Base-by-base conservation (phyloP, 805 yeast species). In the Maudiozyma serrabonitensis region DNA sequence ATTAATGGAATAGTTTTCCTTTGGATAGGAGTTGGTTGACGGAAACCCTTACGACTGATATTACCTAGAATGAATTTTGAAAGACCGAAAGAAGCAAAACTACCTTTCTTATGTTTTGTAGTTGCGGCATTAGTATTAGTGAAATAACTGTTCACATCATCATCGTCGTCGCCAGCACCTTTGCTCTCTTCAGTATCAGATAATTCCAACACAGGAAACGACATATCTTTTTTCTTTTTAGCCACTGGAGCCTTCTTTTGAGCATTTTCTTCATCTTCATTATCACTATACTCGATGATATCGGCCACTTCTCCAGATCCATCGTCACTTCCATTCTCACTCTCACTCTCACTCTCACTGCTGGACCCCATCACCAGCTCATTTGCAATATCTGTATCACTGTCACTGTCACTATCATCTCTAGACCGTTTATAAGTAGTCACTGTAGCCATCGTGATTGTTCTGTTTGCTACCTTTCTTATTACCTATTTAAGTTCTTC, bases 1-100 rank as follows among this genome's bases (percentile, higher is more conserved):
- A 93, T 82, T 49, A 89, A 73, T 0, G 99, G 99, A 51, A 93
- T 87, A 2, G 99, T 84, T 64, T 91, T 93, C 55, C 99, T 76
- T 70, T 93, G 99, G 66, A 93, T 93, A 1, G 99, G 99, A 0
- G 99, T 93, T 13, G 99, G 99, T 56, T 85, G 93, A 56, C 80
- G 84, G 70, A 81, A 93, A 0, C 99, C 99, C 62, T 88, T 90
- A 52, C 80, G 82, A 49, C 78, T 63, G 49, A 93, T 83, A 59
- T 88, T 91, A 21, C 74, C 68, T 51, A 89, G 62, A 6, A 90
- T 66, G 47, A 76, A 71, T 61, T 83, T 84, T 15, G 95, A 84
- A 45, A 93, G 74, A 1, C 98, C 97, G 69, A 91, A 86, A 43
- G 95, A 83, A 3, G 88, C 87, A 72, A 91, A 91, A 25, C 95